A percentile compares a stretch with the other conserved stretches of the same genome.
Conservation (phyloP, 495 filamentous ascomycete species). For the Pyrenula massariospora region DNA sequence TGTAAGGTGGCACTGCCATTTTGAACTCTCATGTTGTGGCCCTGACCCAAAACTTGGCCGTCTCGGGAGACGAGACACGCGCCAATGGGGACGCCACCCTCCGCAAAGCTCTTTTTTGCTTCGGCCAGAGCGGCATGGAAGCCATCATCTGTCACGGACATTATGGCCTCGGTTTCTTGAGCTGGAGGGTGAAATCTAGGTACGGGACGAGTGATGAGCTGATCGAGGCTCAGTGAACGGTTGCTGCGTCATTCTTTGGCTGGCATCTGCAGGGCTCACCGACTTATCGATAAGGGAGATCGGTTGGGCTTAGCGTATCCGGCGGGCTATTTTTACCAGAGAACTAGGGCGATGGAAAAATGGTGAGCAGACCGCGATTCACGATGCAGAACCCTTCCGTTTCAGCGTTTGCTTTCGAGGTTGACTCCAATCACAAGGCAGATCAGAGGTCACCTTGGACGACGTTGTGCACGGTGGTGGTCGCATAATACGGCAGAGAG, state of each 20-base stretch:
- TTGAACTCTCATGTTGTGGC: conserved; percentile 75
- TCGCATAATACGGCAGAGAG: not conserved
- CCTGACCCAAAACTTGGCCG: conserved; percentile 64
- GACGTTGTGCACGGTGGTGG: no score
- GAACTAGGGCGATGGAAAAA: not conserved
- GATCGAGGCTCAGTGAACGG: no score
- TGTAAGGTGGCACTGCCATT: conserved; percentile 64
- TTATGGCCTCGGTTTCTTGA: not conserved
- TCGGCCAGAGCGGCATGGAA: conserved; percentile 64
- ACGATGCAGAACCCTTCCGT: no score
- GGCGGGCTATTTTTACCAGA: not conserved
- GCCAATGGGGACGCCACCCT: conserved; percentile 77
- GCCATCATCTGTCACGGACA: conserved; percentile 22
- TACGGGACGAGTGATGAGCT: no score
- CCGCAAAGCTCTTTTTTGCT: conserved; percentile 51
- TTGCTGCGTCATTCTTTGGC: no score
- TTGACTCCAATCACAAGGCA: no score
- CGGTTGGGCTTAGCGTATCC: not conserved
- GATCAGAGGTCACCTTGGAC: no score
- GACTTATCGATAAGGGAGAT: conserved; percentile 3
- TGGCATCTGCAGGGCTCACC: not conserved
- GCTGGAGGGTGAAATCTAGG: no score
- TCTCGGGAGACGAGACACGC: conserved; percentile 59
- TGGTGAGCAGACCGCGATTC: not conserved
- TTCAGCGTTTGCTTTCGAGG: no score